phyloP scores from a whole-genome alignment of 2,329 filamentous ascomycete species.

The Ceratocystis cubensis region DNA sequence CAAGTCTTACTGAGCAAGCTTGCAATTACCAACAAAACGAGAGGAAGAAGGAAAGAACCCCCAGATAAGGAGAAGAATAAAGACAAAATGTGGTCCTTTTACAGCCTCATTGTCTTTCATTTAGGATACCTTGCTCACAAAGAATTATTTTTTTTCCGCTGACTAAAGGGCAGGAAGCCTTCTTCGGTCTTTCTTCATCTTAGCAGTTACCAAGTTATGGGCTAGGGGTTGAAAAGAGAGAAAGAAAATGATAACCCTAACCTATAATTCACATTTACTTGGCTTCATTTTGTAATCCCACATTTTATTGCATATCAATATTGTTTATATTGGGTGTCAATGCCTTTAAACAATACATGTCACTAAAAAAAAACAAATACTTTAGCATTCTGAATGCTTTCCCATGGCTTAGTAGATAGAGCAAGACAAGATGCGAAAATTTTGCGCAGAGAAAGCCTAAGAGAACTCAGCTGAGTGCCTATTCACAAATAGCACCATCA shows the following conservation, averaged over 20 bases:
- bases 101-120: neutral
- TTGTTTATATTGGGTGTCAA: neutral
- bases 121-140: neutral
- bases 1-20: neutral
- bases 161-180: neutral
- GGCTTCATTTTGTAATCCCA: neutral
- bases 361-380: neutral
- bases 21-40: constrained; percentile 2
- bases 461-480: neutral
- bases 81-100: neutral
- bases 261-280: no score
- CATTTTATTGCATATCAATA: neutral
- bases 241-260: no score
- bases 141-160: neutral
- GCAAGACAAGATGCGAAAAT: neutral
- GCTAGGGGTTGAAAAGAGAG: no score
- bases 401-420: neutral
- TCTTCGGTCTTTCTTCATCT: no score
- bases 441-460: neutral
- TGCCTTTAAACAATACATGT: neutral
- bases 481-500: neutral
- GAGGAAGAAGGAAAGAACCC: constrained; percentile 5
- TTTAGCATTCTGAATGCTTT: neutral
- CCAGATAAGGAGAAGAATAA: neutral
- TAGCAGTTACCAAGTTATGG: no score